phyloP scores from a whole-genome alignment of 228 moss, liverwort and hornwort species.

The Sphagnum fallax region DNA sequence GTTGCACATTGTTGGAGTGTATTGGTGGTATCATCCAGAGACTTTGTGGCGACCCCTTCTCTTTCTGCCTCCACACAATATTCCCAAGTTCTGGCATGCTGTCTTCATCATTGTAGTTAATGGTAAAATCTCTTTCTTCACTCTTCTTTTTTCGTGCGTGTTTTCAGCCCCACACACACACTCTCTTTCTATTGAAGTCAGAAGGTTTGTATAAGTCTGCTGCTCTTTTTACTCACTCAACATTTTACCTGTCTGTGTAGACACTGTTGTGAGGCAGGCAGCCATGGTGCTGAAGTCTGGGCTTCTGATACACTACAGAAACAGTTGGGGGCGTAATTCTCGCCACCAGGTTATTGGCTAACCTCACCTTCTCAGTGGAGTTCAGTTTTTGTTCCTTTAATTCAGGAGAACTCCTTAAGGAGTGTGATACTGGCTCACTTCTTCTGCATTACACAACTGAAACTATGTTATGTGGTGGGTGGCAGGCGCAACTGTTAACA shows the following conservation, averaged over 20 bases:
- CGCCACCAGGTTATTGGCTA: conserved; percentile 62
- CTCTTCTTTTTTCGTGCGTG: not conserved
- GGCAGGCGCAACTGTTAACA: conserved; percentile 93
- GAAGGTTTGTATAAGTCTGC: not conserved
- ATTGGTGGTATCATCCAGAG: conserved; percentile 85
- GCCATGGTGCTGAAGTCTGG: conserved; percentile 92
- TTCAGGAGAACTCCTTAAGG: not conserved
- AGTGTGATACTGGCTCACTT: not conserved
- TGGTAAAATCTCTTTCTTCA: conserved; percentile 29
- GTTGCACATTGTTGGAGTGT: conserved; percentile 76
- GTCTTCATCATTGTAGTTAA: conserved; percentile 88
- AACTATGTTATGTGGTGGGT: conserved; percentile 9
- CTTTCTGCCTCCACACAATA: conserved; percentile 68
- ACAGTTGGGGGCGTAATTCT: conserved; percentile 87
- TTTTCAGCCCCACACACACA: no score
- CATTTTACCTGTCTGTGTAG: conserved; percentile 17
- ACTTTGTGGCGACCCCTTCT: conserved; percentile 84
- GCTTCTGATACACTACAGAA: conserved; percentile 79
- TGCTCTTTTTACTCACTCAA: not conserved
- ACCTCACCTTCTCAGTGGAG: not conserved
- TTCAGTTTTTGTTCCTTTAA: not conserved
- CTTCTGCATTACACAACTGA: not conserved
- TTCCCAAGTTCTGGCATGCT: conserved; percentile 89
- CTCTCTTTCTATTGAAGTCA: no score
- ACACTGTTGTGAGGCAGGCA: conserved; percentile 76